Base-by-base conservation (phyloP, 257 asterid species). In the Forsythia suspensa region DNA sequence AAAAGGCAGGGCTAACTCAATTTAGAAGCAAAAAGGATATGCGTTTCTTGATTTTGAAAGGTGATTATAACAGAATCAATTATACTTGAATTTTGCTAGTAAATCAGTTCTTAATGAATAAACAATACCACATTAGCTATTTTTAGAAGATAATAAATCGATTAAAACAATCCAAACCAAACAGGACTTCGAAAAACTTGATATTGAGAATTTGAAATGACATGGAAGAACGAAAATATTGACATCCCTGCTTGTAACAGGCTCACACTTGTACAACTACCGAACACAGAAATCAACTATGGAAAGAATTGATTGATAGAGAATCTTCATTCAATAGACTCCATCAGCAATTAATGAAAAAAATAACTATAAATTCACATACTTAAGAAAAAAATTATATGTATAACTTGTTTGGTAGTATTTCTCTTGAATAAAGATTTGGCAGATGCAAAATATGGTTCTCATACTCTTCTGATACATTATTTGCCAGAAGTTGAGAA, bases 31-130 rank as follows among this genome's bases (percentile, higher is more conserved):
- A 40, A 65, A 37, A 57, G 72, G 46, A 16, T 8, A n/a, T 51
- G 38, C 15, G 40, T 38, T 70, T 44, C 63, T 63, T 74, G 72
- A 72, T 80, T 57, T 75, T 15, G 16, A 75, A 15, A 57, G 66
- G 46, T 36, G 65, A 66, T 52, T 75, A 75, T 65, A n/a, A 24
- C 20, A 59, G 48, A 43, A 63, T 41, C 16, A 42, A 37, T 59
- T 80, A 18, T 29, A 43, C 5, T 13, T 51, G 51, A 63, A 63
- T 8, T 20, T 63, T 29, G 16, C 38, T 2, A 24, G 69, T 63
- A 63, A 29, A 63, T 24, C 38, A 63, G 69, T 63, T 57, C 66
- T 18, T 8, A 63, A 24, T 29, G 39, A 61, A 8, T 21, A 63
- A 24, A 63, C 4, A 10, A 63, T 63, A 8, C 15, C 39, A 24